Evolutionary conservation across 2,329 filamentous ascomycete genomes (phyloP).

Genomic region (Ascochyta fabae): DNA sequence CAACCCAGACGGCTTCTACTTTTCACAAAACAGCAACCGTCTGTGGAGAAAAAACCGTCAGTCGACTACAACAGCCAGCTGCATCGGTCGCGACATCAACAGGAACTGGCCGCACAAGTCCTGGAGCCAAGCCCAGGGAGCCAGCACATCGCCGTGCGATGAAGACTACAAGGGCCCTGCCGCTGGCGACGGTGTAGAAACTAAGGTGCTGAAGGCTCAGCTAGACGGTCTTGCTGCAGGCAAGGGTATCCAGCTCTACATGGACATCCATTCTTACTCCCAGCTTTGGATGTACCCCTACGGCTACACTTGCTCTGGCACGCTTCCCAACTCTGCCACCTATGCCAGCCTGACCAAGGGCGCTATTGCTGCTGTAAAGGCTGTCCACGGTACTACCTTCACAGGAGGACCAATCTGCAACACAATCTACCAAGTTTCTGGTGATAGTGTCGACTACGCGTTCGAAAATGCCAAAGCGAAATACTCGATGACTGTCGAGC

Average conservation of each 20-base stretch:
- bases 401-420: conserved; percentile 60
- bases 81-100: conserved; percentile 50
- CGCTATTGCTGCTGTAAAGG: conserved; percentile 61
- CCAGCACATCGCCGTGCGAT: conserved; percentile 45
- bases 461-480: conserved; percentile 51
- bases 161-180: conserved; percentile 47
- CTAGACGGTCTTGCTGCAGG: conserved; percentile 52
- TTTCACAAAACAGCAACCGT: conserved; percentile 47
- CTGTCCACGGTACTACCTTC: conserved; percentile 58
- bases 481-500: conserved; percentile 58
- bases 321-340: conserved; percentile 56
- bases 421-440: conserved; percentile 66
- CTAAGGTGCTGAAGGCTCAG: conserved; percentile 55
- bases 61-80: conserved; percentile 34
- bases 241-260: conserved; percentile 65
- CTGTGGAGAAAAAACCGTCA: conserved; percentile 51
- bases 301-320: conserved; percentile 63
- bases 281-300: conserved; percentile 60
- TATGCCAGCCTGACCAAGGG: conserved; percentile 59
- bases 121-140: conserved; percentile 42
- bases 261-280: conserved; percentile 69
- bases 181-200: conserved; percentile 46
- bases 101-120: conserved; percentile 48
- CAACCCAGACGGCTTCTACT: conserved; percentile 50
- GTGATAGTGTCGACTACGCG: conserved; percentile 55